Conservation (phyloP, 2,329 filamentous ascomycete genomes). For the Fonsecaea erecta region DNA sequence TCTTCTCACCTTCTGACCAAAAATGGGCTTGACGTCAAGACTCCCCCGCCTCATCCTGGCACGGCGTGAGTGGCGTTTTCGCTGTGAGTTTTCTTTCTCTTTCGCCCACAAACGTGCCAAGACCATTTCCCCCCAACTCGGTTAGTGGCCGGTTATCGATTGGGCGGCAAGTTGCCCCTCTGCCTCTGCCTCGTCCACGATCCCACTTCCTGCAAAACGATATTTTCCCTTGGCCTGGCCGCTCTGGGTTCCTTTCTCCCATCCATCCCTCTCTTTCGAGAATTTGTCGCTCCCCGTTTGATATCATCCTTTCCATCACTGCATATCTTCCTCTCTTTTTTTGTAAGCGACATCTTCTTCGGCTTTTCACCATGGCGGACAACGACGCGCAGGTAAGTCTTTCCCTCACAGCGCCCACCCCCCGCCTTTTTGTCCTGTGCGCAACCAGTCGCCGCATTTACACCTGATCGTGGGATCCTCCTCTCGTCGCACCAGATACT, state of each 20-base stretch:
- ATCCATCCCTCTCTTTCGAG: conserved; percentile 35
- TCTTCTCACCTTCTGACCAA: no score
- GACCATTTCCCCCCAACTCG: not conserved
- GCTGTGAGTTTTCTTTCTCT: not conserved
- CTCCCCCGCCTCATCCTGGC: no score
- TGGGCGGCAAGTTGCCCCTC: conserved; percentile 5
- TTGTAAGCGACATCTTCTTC: conserved; percentile 33
- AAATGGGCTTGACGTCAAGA: not conserved
- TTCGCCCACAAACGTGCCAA: not conserved
- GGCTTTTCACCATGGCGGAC: conserved; percentile 63
- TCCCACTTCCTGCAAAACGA: conserved; percentile 19
- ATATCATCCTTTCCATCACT: conserved; percentile 34
- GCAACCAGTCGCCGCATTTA: conserved; percentile 39
- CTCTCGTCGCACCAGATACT: conserved; percentile 25
- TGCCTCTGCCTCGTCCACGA: not conserved
- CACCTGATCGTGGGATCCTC: conserved; percentile 34
- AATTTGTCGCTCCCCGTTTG: conserved; percentile 27
- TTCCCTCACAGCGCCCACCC: conserved; percentile 30
- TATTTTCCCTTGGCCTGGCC: conserved; percentile 31
- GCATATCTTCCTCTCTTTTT: conserved; percentile 31
- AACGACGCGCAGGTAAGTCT: conserved; percentile 65
- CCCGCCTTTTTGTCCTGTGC: conserved; percentile 33
- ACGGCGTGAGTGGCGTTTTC: not conserved
- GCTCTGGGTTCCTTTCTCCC: conserved; percentile 26
- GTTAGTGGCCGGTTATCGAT: not conserved